phyloP scores from a whole-genome alignment of 768 basidiomycete species.

The Pilatotrama ljubarskyi region DNA sequence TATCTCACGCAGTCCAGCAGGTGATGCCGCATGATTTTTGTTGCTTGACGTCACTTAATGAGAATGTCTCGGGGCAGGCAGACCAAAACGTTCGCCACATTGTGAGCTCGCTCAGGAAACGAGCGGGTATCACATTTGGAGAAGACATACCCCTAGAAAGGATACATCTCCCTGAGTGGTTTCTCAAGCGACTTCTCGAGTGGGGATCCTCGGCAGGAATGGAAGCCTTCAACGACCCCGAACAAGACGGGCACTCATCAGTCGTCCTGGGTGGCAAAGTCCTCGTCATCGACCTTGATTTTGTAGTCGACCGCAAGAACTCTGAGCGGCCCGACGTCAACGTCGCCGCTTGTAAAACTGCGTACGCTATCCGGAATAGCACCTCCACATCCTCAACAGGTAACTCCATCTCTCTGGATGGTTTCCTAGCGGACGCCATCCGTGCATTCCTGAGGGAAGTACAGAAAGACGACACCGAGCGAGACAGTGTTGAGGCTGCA shows the following conservation, averaged over 20 bases:
- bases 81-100: conserved; percentile 54
- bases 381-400: conserved; percentile 38
- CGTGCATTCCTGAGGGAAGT: conserved; percentile 60
- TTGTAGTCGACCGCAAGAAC: conserved; percentile 46
- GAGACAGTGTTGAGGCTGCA: conserved; percentile 55
- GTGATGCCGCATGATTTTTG: conserved; percentile 37
- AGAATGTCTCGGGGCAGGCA: conserved; percentile 39
- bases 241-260: conserved; percentile 48
- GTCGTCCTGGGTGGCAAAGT: conserved; percentile 76
- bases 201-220: conserved; percentile 69
- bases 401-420: conserved; percentile 60
- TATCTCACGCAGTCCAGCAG: conserved; percentile 51
- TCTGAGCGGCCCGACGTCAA: conserved; percentile 39
- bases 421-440: conserved; percentile 57
- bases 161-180: conserved; percentile 51
- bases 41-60: neutral
- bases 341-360: conserved; percentile 66
- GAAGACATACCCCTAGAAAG: conserved; percentile 62
- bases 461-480: conserved; percentile 50
- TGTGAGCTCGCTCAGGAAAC: conserved; percentile 46
- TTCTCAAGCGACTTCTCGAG: conserved; percentile 54
- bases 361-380: conserved; percentile 60
- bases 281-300: conserved; percentile 76
- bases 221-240: conserved; percentile 69
- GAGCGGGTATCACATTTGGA: conserved; percentile 52